Evolutionary conservation across 805 yeast genomes (phyloP).

Genomic region (Myxozyma lipomycoides): DNA sequence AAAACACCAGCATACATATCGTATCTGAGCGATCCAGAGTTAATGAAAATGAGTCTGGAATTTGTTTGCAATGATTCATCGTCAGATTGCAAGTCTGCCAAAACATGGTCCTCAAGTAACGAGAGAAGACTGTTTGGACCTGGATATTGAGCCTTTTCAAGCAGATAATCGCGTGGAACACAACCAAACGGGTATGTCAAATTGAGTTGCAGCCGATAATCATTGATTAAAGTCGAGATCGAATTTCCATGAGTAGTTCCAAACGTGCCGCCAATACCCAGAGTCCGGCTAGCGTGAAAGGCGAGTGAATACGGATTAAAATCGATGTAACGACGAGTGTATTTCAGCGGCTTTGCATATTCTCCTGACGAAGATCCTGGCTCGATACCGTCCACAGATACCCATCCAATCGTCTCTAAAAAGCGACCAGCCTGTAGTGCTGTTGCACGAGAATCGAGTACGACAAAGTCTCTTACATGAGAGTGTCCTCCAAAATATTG

Average conservation of each 20-base stretch:
- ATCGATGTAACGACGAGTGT: constrained; percentile 71
- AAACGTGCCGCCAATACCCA: constrained; percentile 38
- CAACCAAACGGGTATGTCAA: constrained; percentile 58
- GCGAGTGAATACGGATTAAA: constrained; percentile 70
- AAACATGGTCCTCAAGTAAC: constrained; percentile 53
- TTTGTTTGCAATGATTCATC: constrained; percentile 33
- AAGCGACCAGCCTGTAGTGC: constrained; percentile 92
- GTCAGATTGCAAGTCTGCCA: constrained; percentile 43
- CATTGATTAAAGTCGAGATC: constrained; percentile 45
- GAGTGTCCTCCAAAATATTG: constrained; percentile 95
- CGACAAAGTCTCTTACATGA: constrained; percentile 79
- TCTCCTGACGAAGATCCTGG: constrained; percentile 25
- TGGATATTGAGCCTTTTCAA: constrained; percentile 62
- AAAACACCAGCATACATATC: constrained; percentile 82
- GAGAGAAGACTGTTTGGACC: constrained; percentile 55
- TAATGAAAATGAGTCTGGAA: constrained; percentile 57
- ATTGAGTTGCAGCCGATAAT: constrained; percentile 47
- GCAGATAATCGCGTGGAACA: constrained; percentile 63
- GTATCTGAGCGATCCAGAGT: constrained; percentile 85
- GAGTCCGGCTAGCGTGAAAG: constrained; percentile 48
- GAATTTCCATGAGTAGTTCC: constrained; percentile 53
- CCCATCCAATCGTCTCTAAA: constrained; percentile 90
- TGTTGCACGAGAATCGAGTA: constrained; percentile 60
- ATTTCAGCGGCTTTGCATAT: constrained; percentile 33
- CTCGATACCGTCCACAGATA: constrained; percentile 47